Percentiles rank a stretch among this genome's conserved stretches.
Evolutionary conservation across 768 basidiomycete species (phyloP).

Genomic region (Dendrothele bispora): DNA sequence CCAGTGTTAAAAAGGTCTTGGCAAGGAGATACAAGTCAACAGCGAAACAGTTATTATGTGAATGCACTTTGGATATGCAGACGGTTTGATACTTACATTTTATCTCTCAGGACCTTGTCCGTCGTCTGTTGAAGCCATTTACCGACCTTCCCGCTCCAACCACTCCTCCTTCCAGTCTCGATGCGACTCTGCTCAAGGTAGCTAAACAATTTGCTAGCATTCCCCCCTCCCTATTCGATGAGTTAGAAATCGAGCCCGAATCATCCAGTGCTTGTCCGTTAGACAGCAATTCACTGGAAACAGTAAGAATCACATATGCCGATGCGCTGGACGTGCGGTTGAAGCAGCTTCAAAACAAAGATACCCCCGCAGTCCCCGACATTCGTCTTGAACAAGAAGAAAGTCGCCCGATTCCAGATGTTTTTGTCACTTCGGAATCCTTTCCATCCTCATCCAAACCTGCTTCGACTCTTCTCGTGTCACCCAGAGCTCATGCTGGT

Average conservation of each 20-base stretch:
- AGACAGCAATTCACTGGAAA: conserved; percentile 42
- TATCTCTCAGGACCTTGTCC: conserved; percentile 66
- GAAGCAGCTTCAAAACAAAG: conserved; percentile 20
- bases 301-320: conserved; percentile 49
- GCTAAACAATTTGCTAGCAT: conserved; percentile 59
- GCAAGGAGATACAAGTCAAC: conserved; percentile 55
- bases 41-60: conserved; percentile 75
- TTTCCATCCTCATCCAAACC: conserved; percentile 9
- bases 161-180: conserved; percentile 37
- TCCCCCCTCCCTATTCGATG: conserved; percentile 47
- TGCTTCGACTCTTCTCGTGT: conserved; percentile 44
- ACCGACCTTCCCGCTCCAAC: conserved; percentile 41
- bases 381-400: conserved; percentile 34
- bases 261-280: conserved; percentile 46
- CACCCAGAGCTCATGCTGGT: conserved; percentile 44
- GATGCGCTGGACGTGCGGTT: conserved; percentile 56
- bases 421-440: background rate
- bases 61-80: conserved; percentile 19
- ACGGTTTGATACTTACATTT: conserved; percentile 8
- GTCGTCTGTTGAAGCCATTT: conserved; percentile 59
- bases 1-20: conserved; percentile 58
- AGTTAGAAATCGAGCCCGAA: conserved; percentile 56
- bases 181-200: conserved; percentile 47
- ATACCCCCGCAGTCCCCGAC: conserved; percentile 33
- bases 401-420: background rate